phyloP scores from a whole-genome alignment of 176 grass and related monocot species.

The Hsuehochloa calcarea region DNA sequence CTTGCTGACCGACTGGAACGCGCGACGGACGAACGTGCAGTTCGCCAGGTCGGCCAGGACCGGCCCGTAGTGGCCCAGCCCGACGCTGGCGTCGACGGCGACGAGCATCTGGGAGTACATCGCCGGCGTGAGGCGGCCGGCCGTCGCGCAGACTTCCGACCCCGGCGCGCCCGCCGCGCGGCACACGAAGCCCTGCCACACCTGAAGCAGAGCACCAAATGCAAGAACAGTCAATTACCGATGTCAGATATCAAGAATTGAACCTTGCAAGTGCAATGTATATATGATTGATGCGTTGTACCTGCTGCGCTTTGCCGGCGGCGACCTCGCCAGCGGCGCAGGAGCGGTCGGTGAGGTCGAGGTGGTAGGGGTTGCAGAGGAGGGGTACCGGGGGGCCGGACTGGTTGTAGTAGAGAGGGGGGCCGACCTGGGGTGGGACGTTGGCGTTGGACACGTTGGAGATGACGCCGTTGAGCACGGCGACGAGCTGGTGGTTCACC shows the following conservation, averaged over 20 bases:
- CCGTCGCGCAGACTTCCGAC: constrained; percentile 50
- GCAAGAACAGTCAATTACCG: background rate
- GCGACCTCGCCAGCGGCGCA: constrained; percentile 56
- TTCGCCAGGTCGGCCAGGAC: constrained; percentile 51
- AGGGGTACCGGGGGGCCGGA: constrained; percentile 59
- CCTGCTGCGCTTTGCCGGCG: constrained; percentile 37
- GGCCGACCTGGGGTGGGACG: constrained; percentile 4
- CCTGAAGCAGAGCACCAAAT: background rate
- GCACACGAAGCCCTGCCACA: constrained; percentile 62
- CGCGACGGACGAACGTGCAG: constrained; percentile 68
- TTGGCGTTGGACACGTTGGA: constrained; percentile 62
- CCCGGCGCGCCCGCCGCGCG: background rate
- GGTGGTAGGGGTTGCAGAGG: constrained; percentile 69
- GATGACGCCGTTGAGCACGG: constrained; percentile 42
- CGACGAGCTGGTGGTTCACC: constrained; percentile 50
- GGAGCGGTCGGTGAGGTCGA: constrained; percentile 39
- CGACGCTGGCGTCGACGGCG: constrained; percentile 43
- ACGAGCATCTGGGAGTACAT: constrained; percentile 48
- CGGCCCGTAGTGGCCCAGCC: constrained; percentile 45
- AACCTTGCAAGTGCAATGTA: background rate
- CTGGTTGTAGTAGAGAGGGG: constrained; percentile 69
- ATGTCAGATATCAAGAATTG: too few species aligned
- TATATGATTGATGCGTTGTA: background rate
- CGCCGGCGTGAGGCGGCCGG: constrained; percentile 63
- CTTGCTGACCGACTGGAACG: constrained; percentile 46